These are phyloP conservation scores for Coniochaeta prunicola DNA, from an alignment of 2,329 filamentous ascomycete species.

Conservation along the genomic window DNA sequence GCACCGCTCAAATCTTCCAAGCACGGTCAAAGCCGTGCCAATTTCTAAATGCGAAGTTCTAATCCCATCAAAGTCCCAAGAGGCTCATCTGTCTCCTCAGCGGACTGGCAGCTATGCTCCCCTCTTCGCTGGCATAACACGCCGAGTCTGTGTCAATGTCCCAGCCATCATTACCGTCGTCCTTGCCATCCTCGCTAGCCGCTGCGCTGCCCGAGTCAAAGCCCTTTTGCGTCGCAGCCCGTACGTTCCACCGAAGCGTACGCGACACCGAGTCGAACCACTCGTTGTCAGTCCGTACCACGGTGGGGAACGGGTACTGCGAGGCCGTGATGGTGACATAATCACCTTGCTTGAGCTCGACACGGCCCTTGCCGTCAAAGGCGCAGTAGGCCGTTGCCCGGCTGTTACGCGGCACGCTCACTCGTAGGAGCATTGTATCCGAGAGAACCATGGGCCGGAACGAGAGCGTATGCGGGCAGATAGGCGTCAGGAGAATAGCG, in stretches of 20 bases:
- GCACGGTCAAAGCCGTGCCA: not conserved
- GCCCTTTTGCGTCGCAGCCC: conserved; percentile 85
- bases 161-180: conserved; percentile 59
- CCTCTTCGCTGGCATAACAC: conserved; percentile 66
- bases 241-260: conserved; percentile 90
- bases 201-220: conserved; percentile 53
- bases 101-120: conserved; percentile 59
- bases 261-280: conserved; percentile 96
- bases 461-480: conserved; percentile 93
- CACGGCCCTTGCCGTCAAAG: conserved; percentile 93
- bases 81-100: conserved; percentile 68
- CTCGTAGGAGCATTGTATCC: conserved; percentile 85
- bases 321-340: conserved; percentile 94
- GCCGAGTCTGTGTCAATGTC: conserved; percentile 89
- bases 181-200: conserved; percentile 42
- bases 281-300: conserved; percentile 80
- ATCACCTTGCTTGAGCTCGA: conserved; percentile 89
- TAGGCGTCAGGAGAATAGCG: conserved; percentile 91
- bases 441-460: conserved; percentile 98
- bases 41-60: not conserved
- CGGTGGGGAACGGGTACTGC: conserved; percentile 95
- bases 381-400: conserved; percentile 93
- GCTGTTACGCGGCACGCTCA: conserved; percentile 76
- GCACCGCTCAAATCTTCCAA: not conserved
- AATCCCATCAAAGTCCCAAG: conserved; percentile 45